phyloP scores from a whole-genome alignment of 73 alveolate species.

The Tetrahymena malaccensis region DNA sequence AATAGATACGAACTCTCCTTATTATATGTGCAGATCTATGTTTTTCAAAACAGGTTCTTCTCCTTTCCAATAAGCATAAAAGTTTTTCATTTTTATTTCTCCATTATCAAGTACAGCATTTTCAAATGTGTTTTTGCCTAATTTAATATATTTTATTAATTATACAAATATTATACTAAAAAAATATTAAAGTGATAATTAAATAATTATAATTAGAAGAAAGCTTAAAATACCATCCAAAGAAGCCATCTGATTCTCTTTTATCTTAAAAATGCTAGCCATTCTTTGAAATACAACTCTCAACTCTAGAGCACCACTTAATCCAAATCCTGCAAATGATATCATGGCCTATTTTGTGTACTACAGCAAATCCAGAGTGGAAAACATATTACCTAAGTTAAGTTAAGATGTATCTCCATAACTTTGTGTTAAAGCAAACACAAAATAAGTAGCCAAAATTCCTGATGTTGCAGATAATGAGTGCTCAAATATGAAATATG shows the following conservation, averaged over 20 bases:
- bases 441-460: neutral
- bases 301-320: neutral
- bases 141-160: neutral
- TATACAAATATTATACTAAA: neutral
- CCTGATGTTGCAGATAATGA: neutral
- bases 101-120: neutral
- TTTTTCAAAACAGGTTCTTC: slow-evolving; percentile 2
- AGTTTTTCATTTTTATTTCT: neutral
- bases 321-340: neutral
- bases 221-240: neutral
- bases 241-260: neutral
- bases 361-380: neutral
- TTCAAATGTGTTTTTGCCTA: neutral
- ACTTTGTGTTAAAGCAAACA: neutral
- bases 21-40: slow-evolving; percentile 22
- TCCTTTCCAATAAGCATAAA: slow-evolving; percentile 24
- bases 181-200: neutral
- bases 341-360: neutral
- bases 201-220: neutral
- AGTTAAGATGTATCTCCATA: neutral
- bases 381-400: neutral
- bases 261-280: neutral
- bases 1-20: slow-evolving; percentile 25
- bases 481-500: neutral
- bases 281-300: neutral